Evolutionary conservation across 2,329 filamentous ascomycete species (phyloP), one percentile per base, ranked within the genome.

Genomic region (Hysterium pulicare): DNA sequence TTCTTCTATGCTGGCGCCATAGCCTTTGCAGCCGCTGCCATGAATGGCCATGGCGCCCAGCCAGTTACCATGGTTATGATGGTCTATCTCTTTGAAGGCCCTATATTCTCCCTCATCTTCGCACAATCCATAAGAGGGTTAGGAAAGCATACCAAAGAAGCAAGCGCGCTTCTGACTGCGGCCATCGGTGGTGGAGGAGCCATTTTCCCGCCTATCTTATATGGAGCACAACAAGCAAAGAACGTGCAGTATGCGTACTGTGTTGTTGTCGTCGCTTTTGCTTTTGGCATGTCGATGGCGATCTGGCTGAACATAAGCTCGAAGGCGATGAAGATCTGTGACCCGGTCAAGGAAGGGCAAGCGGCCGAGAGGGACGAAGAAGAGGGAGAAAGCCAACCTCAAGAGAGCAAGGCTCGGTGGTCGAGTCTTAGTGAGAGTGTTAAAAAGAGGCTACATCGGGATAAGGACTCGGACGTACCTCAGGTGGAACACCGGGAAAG

Each of bases 81-180:
- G 48, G 53, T 78, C 35, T 80, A 76, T 55, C 75, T 82, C 48
- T 81, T 81, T 50, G 77, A 83, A 62, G 79, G 78, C 8, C 79
- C 80, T 3, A 66, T 77, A 2, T 83, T 82, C 61, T 71, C 75
- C 31, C 73, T 79, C 37, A 76, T 81, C 41, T 83, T 77, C 49
- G 77, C 76, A 10, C 76, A 79, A 47, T 67, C 71, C 2, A 67
- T 84, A 8, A 77, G 79, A 17, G 80, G 80, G 7, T 70, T 80
- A 49, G 79, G 78, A 5, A 67, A 61, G 11, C 73, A 79, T 53
- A 82, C 79, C 13, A 82, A 82, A 53, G 71, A 75, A 23, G 80
- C 75, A 5, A 70, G 74, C 5, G 71, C 74, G 0, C 50, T 79
- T 2, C 59, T 84, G 33, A 77, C 78, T 1, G 70, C 74, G 8